phyloP scores from a whole-genome alignment of 106 monocot genomes.

The Narthecium ossifragum region DNA sequence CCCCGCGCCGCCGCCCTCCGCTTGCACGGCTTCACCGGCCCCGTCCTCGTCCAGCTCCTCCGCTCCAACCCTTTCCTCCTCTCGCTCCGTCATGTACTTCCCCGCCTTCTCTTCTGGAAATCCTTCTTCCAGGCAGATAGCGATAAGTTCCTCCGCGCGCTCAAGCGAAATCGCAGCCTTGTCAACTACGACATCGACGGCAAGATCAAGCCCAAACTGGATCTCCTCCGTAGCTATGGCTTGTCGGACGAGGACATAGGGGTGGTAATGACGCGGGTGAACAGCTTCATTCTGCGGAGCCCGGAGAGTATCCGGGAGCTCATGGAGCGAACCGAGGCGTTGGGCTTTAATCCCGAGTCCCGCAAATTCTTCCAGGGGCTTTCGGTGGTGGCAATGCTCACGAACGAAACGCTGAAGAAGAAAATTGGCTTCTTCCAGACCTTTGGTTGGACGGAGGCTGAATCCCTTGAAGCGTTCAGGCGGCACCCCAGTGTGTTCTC shows the following conservation, averaged over 20 bases:
- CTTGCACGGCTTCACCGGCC: constrained; percentile 16
- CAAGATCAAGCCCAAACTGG: constrained; percentile 9
- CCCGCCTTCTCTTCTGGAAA: too few species aligned
- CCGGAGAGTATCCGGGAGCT: constrained; percentile 6
- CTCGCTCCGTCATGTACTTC: too few species aligned
- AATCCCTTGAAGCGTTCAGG: constrained; percentile 10
- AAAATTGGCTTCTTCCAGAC: constrained; percentile 17
- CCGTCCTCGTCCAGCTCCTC: constrained; percentile 10
- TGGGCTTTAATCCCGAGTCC: constrained; percentile 3
- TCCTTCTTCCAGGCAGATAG: too few species aligned
- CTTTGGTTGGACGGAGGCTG: constrained; percentile 25
- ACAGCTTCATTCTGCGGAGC: not conserved
- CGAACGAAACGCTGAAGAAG: constrained; percentile 1
- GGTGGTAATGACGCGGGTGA: not conserved
- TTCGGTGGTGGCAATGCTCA: not conserved
- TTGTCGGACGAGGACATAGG: constrained; percentile 9
- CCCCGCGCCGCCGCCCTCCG: constrained; percentile 11
- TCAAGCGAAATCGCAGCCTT: too few species aligned
- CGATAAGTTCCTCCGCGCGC: too few species aligned
- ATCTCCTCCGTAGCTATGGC: constrained; percentile 11
- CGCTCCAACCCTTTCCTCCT: constrained; percentile 7
- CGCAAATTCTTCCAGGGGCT: constrained; percentile 15
- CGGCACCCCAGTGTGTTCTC: constrained; percentile 4
- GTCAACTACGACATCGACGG: too few species aligned
- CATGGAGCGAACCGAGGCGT: constrained; percentile 5